These are phyloP conservation scores for Xerocomellus chrysenteron DNA, from an alignment of 768 basidiomycete genomes.

Conservation along the genomic window DNA sequence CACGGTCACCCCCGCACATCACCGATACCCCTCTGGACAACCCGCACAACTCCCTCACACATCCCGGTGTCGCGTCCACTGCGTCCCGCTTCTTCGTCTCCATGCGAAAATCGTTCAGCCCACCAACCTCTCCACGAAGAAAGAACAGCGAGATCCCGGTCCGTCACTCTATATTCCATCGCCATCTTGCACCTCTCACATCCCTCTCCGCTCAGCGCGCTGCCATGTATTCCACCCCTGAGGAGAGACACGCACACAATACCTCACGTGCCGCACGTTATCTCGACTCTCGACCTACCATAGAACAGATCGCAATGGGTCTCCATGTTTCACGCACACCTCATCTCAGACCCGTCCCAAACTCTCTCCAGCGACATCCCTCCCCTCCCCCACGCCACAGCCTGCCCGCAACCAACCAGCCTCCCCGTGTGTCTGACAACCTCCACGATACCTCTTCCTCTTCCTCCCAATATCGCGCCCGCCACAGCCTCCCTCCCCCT, in stretches of 20 bases:
- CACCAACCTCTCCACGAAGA: slow-evolving; percentile 20
- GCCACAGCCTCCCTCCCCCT: slow-evolving; percentile 47
- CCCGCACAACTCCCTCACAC: background rate
- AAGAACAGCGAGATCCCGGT: slow-evolving; percentile 20
- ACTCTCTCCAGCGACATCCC: slow-evolving; percentile 20
- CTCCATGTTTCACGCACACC: slow-evolving; percentile 76
- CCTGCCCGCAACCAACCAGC: slow-evolving; percentile 29
- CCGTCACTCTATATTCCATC: slow-evolving; percentile 5
- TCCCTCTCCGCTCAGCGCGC: slow-evolving; percentile 20
- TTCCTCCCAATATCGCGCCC: slow-evolving; percentile 20
- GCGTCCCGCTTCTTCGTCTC: slow-evolving; percentile 33
- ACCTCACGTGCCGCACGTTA: slow-evolving; percentile 39
- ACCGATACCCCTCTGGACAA: background rate
- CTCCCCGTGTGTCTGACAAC: slow-evolving; percentile 23
- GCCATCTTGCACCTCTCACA: slow-evolving; percentile 5
- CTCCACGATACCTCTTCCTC: slow-evolving; percentile 21
- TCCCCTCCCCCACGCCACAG: slow-evolving; percentile 17
- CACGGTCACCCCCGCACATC: slow-evolving; percentile 14
- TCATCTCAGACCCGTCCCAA: slow-evolving; percentile 49
- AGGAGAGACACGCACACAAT: slow-evolving; percentile 34
- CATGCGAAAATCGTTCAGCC: slow-evolving; percentile 30
- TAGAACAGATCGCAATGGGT: slow-evolving; percentile 81
- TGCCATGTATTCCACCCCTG: slow-evolving; percentile 44
- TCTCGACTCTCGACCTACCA: slow-evolving; percentile 54
- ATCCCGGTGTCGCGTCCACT: slow-evolving; percentile 15